Evolutionary conservation across 306 rosid species (phyloP), one percentile per base, ranked within the genome.

Genomic region (Aeschynomene evenia): DNA sequence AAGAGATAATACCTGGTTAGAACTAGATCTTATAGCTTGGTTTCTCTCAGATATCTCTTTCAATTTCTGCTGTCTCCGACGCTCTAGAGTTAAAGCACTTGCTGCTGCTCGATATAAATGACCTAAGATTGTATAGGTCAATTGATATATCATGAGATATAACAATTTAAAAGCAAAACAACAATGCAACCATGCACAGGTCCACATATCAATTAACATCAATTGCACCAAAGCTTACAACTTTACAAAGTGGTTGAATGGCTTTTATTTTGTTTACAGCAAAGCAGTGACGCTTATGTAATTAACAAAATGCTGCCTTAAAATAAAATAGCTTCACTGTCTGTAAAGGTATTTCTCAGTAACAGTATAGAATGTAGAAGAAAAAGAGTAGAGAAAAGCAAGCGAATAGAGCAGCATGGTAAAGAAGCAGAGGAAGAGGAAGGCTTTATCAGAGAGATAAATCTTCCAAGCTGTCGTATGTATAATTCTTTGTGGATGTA

Each of bases 71-170:
- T 88, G 78, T 77, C 98, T 90, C 45, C 45, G 83, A 13, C 69
- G 83, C 79, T 93, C 97, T 54, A 93, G 55, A 71, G 72, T 82
- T 68, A 83, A 73, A 86, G 97, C 96, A 85, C 61, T 82, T 73
- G 79, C 72, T 22, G 96, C 88, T 14, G 85, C 96, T 76, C 79
- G 83, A 56, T 79, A 62, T 14, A 81, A 42, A 63, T 71, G 71
- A 82, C 86, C 97, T 93, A 74, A 68, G 76, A 81, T 74, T 62
- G 71, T 33, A 34, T 45, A 59, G 39, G 68, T 29, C 61, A 21
- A 37, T 75, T 60, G 49, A 76, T 16, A 71, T 68, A 22, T 69
- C 56, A 68, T 37, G 71, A 52, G 58, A 57, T 45, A 69, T 26
- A 68, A 54, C 46, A 71, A 59, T 23, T 20, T 40, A 51, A 43